Evolutionary conservation across 768 basidiomycete genomes (phyloP), one percentile per base, ranked within the genome.

Genomic region (Russula griseocarnosa): DNA sequence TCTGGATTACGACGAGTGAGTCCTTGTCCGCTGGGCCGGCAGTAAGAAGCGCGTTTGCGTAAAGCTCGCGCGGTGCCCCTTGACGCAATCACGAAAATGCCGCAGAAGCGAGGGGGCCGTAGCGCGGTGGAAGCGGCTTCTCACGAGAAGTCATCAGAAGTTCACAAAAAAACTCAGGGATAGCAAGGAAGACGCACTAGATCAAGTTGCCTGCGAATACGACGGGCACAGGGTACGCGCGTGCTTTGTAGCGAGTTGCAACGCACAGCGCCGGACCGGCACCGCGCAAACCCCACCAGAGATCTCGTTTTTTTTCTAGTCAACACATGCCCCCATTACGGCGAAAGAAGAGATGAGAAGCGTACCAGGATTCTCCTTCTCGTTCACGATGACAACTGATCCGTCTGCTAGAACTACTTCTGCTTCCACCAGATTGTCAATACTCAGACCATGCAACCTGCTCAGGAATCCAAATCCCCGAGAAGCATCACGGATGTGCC

Each of bases 331-430:
- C 66, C 16, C n/a, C 28, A 34, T 16, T 24, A 8, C 24, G 50
- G 42, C 62, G 44, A 40, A 61, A 13, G 18, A 44, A 14, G 24
- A 24, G 26, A 34, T 47, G 44, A 56, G 13, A 74, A 61, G 24
- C 76, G 62, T 71, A 85, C 90, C 89, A 60, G 88, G 80, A 71
- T 90, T 76, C 44, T 87, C 86, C 5, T 81, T 79, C 70, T 94
- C 86, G 66, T 81, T 92, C 7, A 87, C 83, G 63, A 87, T 81
- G 24, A 93, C 81, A 52, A 97, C 88, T 20, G 84, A 77, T 5
- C 94, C 94, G 74, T 96, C 92, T 5, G 93, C 89, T 20, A 94
- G 80, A 2, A 97, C 94, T 76, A 94, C 86, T 74, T 98, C 94
- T 0, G 90, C 88, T 71, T 97, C 94, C 7, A 95, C 88, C 26